Percentiles rank a stretch among this genome's conserved stretches.
Evolutionary conservation across 345 rosid genomes (phyloP).

Genomic region (Brassica rapa): DNA sequence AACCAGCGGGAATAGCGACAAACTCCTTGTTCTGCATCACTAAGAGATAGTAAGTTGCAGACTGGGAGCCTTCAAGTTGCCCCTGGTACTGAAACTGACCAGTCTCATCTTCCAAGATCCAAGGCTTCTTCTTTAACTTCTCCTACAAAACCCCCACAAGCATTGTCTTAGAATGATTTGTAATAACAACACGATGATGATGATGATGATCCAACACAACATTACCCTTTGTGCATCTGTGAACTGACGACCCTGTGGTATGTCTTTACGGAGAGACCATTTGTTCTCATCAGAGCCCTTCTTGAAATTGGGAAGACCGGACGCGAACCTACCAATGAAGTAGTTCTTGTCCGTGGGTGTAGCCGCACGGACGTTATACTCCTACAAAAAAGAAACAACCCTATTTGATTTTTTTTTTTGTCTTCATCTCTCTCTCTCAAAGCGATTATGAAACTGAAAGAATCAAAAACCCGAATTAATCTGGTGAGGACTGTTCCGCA

Average conservation of each 20-base stretch:
- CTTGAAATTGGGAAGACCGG: constrained; percentile 82
- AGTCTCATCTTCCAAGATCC: constrained; percentile 96
- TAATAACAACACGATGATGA: too few species aligned
- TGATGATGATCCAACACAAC: neutral
- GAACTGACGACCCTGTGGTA: constrained; percentile 85
- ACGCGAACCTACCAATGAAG: constrained; percentile 85
- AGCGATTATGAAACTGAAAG: neutral
- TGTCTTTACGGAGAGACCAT: constrained; percentile 89
- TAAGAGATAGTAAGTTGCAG: constrained; percentile 88
- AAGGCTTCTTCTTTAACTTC: constrained; percentile 90
- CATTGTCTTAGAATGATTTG: neutral
- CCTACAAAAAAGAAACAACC: constrained; percentile 43
- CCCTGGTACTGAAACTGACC: constrained; percentile 93
- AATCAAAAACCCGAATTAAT: constrained; percentile 66
- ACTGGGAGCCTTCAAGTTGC: constrained; percentile 94
- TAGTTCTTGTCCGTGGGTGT: constrained; percentile 69
- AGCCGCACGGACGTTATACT: constrained; percentile 74
- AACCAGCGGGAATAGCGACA: constrained; percentile 91
- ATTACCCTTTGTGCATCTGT: constrained; percentile 71
- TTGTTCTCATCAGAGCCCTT: constrained; percentile 83
- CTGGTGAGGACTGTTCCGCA: constrained; percentile 77
- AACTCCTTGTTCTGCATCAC: constrained; percentile 86
- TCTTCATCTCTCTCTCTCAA: neutral
- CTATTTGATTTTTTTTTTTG: neutral
- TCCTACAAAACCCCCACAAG: constrained; percentile 47